Evolutionary conservation across 257 asterid species (phyloP), one percentile per base, ranked within the genome.

Genomic region (Henckelia pumila): DNA sequence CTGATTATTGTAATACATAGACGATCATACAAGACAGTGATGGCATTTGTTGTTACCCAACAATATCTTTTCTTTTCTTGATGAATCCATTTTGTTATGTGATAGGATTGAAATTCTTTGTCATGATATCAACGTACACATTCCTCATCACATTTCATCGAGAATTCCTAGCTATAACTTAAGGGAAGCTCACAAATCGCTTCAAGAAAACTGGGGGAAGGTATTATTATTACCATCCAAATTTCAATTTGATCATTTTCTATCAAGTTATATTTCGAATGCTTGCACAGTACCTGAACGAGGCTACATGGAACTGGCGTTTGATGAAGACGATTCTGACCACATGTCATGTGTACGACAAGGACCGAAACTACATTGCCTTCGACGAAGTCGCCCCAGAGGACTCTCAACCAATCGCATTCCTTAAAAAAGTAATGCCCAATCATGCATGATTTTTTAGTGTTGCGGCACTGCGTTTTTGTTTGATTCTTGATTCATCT

Each of bases 281-380:
- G 76, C 47, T 76, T 67, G 47, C 67, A 78, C 71, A 93, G 99
- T 91, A 94, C 80, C 40, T 94, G 85, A 94, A 94, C 8, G 95
- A 94, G 81, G 99, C 96, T 26, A 65, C 88, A 8, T 94, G 99
- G 99, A 94, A 91, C 77, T 91, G 99, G 97, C 92, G 96, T 23
- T 71, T 94, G 79, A 94, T 91, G 99, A 94, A 87, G 94, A 87
- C 96, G 0, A 88, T 94, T 80, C 52, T 94, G 82, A 94, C 97
- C 0, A 79, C 80, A 19, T 91, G 97, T 68, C 99, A 94, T 63
- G 82, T 94, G 56, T 94, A 91, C 33, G 69, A 71, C 79, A 64
- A 84, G 86, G 91, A 84, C 78, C 83, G 69, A 56, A 88, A 94
- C 84, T 91, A 91, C 58, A 40, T 84, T 13, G 64, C 86, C 10